These are phyloP conservation scores for Thecaphora thlaspeos DNA, from an alignment of 1,284 basidiomycete species.

Conservation along the genomic window DNA sequence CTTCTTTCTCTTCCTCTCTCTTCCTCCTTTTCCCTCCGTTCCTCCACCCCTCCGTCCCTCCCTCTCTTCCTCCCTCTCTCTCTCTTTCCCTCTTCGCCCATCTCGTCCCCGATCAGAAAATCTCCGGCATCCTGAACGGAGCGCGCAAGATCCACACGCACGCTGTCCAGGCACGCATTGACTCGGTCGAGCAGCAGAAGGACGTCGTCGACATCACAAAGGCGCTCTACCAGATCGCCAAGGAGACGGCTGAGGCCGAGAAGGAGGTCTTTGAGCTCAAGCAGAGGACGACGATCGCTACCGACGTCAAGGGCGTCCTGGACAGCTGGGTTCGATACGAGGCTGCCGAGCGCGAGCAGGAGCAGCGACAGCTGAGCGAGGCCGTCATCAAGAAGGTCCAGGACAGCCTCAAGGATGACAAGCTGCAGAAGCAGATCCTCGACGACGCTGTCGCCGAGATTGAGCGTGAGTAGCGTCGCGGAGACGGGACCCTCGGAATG, in stretches of 20 bases:
- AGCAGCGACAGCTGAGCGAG: conserved; percentile 87
- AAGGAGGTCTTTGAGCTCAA: conserved; percentile 84
- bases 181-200: conserved; percentile 86
- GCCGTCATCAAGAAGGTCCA: conserved; percentile 82
- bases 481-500: no score
- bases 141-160: conserved; percentile 87
- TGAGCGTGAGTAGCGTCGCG: conserved; percentile 71
- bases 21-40: no score
- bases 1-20: no score
- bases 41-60: no score
- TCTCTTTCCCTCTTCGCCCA: no score
- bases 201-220: conserved; percentile 88
- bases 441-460: conserved; percentile 81
- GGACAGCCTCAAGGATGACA: conserved; percentile 79
- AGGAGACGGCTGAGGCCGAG: conserved; percentile 93
- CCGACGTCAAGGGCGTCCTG: conserved; percentile 89
- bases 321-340: conserved; percentile 98
- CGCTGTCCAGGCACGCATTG: conserved; percentile 88
- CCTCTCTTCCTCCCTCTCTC: no score
- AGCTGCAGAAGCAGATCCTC: conserved; percentile 88
- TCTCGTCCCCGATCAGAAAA: conserved; percentile 60
- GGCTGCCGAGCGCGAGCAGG: conserved; percentile 91
- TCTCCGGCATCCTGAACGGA: conserved; percentile 76
- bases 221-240: conserved; percentile 86
- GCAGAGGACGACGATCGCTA: conserved; percentile 81